Evolutionary conservation across 331 rosid genomes (phyloP), one percentile per base, ranked within the genome.

Genomic region (Dryas integrifolia): DNA sequence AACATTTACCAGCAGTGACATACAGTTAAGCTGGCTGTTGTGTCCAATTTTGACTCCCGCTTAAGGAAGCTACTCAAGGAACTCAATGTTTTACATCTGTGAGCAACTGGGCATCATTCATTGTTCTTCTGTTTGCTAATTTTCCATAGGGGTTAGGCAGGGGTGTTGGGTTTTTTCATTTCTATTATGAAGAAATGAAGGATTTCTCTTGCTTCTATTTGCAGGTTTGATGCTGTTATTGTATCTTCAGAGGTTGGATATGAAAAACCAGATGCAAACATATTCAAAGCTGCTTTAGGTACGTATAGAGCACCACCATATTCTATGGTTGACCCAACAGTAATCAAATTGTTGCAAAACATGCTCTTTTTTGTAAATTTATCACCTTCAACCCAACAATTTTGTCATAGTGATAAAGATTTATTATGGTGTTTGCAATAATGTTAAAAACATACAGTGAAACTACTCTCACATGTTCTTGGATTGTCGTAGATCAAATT

Each of bases 11-110:
- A 72, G 62, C 66, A 43, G 47, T 74, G 58, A 30, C 79, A 64
- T 59, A 6, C 96, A 93, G 98, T 91, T 85, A 94, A 89, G 88
- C 76, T 91, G 85, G 98, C 92, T 50, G 93, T 94, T 80, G 97
- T 91, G 35, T 94, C 98, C 82, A 94, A 94, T 78, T 94, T 94
- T 9, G 98, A 94, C 77, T 81, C 83, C 58, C 90, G 98, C 76
- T 82, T 94, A 73, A 84, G 97, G 96, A 94, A 91, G 86, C 85
- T 94, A 64, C 82, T 91, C 85, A 87, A 79, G 89, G 96, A 94
- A 73, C 92, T 91, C 52, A 81, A 83, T 52, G 92, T 94, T 69
- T 85, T 91, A 79, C 87, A 89, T 83, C 79, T 89, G 98, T 94
- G 80, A 89, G 96, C 65, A 73, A 70, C 74, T n/a, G 39, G 3